These are phyloP conservation scores for Daldinia decipiens DNA, from an alignment of 495 filamentous ascomycete species.

Conservation along the genomic window DNA sequence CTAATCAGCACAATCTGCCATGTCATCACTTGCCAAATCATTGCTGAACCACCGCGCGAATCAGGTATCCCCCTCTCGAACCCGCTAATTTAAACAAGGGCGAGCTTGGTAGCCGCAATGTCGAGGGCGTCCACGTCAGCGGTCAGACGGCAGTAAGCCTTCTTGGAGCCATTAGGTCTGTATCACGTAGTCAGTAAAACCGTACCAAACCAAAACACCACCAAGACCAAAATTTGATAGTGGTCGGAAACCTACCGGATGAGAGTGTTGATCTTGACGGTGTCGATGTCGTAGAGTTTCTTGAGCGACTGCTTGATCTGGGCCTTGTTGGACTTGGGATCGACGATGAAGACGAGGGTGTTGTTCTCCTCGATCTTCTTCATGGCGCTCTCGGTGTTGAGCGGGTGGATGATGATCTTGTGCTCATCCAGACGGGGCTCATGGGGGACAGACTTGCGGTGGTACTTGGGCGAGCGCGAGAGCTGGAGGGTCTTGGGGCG, in stretches of 20 bases:
- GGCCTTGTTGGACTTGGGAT: conserved; percentile 98
- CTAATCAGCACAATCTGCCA: conserved; percentile 23
- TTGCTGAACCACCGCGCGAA: conserved; percentile 36
- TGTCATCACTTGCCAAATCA: conserved; percentile 29
- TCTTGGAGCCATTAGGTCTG: conserved; percentile 97
- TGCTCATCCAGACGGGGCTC: conserved; percentile 90
- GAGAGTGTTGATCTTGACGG: conserved; percentile 98
- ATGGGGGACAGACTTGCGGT: conserved; percentile 91
- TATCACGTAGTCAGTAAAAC: conserved; percentile 29
- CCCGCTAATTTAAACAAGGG: conserved; percentile 79
- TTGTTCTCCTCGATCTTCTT: conserved; percentile 99
- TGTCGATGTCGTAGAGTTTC: conserved; percentile 99
- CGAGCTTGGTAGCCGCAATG: conserved; percentile 98
- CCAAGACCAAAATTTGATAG: neutral
- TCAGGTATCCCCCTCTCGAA: conserved; percentile 24
- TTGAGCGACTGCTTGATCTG: conserved; percentile 99
- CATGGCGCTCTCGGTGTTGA: conserved; percentile 99
- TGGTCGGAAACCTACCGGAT: conserved; percentile 74
- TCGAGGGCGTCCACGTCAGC: conserved; percentile 97
- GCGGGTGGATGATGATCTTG: conserved; percentile 82
- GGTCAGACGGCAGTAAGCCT: conserved; percentile 95
- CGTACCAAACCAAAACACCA: neutral
- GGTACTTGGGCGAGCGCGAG: conserved; percentile 89
- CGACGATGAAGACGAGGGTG: conserved; percentile 98
- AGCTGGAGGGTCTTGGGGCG: conserved; percentile 81